These are phyloP conservation scores for Cladosporium sp. DNA, from an alignment of 2,329 filamentous ascomycete species.

Conservation along the genomic window DNA sequence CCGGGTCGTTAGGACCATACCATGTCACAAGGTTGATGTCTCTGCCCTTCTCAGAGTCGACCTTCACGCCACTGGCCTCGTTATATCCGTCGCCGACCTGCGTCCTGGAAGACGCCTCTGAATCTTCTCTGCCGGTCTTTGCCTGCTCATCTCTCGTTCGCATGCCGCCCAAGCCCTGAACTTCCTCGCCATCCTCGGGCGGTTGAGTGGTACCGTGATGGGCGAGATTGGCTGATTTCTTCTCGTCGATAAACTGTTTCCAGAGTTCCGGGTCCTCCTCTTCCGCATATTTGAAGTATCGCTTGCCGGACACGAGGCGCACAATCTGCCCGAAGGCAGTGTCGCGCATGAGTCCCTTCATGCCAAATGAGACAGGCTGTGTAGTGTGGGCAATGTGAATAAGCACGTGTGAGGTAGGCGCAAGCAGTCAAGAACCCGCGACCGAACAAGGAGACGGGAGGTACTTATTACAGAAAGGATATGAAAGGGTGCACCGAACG, in stretches of 20 bases:
- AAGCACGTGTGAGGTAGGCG: background rate
- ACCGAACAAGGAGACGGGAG: background rate
- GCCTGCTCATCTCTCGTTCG: conserved; percentile 21
- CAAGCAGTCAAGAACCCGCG: background rate
- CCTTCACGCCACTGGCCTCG: conserved; percentile 35
- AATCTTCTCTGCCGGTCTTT: conserved; percentile 5
- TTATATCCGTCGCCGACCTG: conserved; percentile 28
- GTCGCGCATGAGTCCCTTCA: conserved; percentile 32
- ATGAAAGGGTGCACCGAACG: background rate
- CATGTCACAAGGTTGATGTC: conserved; percentile 47
- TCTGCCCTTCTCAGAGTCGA: conserved; percentile 48
- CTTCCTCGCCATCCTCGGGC: conserved; percentile 28
- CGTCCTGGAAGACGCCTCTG: conserved; percentile 19
- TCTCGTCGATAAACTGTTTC: conserved; percentile 43
- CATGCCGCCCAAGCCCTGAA: conserved; percentile 19
- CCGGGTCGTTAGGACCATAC: conserved; percentile 44
- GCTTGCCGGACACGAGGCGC: conserved; percentile 38
- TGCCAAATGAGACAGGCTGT: background rate
- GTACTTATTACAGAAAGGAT: background rate
- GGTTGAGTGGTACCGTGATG: conserved; percentile 38
- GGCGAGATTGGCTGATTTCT: conserved; percentile 45
- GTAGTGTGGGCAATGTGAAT: background rate
- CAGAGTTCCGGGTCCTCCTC: conserved; percentile 44
- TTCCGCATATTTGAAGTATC: conserved; percentile 42
- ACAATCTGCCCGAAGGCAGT: conserved; percentile 39